Base-by-base conservation (phyloP, 768 basidiomycete genomes). In the Tephrocybe sp. region DNA sequence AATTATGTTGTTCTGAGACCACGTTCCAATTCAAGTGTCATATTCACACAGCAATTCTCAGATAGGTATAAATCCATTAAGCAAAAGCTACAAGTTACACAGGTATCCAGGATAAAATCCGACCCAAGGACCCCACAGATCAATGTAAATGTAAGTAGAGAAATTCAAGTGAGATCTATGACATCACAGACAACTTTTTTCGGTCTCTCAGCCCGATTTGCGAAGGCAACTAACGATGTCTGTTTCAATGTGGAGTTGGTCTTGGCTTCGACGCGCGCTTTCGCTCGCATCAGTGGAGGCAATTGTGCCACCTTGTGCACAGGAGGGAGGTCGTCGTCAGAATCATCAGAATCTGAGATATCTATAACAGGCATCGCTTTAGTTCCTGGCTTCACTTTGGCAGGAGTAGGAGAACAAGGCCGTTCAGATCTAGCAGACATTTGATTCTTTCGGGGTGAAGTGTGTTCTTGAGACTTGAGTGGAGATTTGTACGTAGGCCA, bases 311-410 rank as follows among this genome's bases (percentile, higher is more conserved):
- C 34, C 40, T 32, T 3, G 33, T 26, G 39, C 16, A 17, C 34
- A n/a, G 39, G 36, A 16, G 49, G 50, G 6, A 44, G 30, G 11
- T 53, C 50, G 32, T 55, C 55, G 9, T 72, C 71, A 19, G 70
- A 26, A 26, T 26, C 26, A 26, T 26, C 26, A 26, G 26, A 73
- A 52, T 71, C 74, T 2, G 72, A 75, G 5, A 76, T 67, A 12
- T 68, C 65, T 22, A 77, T 69, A 19, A 73, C 52, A 52, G 26
- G 56, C 43, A 45, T 31, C 9, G 35, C 20, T 32, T 6, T 38
- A 33, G 23, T n/a, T 13, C 23, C 31, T 9, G 14, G 5, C 17
- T 33, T 17, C 11, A 39, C 45, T 12, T 49, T 50, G 7, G 22
- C 31, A 30, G 53, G 55, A 2, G 51, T 51, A 20, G 59, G 54